A percentile compares a stretch with the other conserved stretches of the same genome.
phyloP scores from a whole-genome alignment of 352 stramenopile species.

The Phytophthora colocasiae region DNA sequence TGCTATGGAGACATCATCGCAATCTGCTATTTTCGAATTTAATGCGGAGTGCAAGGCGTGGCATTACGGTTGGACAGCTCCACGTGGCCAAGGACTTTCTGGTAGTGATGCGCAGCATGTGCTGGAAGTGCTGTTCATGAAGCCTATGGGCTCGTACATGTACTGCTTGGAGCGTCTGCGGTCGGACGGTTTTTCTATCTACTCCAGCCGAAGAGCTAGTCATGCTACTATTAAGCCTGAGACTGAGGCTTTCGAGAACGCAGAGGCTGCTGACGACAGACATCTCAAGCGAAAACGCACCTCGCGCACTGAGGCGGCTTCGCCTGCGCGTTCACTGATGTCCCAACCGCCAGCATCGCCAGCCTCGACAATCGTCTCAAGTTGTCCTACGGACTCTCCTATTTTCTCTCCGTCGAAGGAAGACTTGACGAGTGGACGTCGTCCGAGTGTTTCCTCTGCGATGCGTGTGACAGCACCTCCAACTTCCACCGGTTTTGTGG shows the following conservation, averaged over 20 bases:
- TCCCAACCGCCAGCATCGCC: slow-evolving; percentile 41
- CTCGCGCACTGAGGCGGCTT: slow-evolving; percentile 18
- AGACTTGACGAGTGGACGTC: slow-evolving; percentile 27
- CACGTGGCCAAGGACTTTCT: slow-evolving; percentile 75
- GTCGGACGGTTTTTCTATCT: slow-evolving; percentile 82
- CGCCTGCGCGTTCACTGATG: slow-evolving; percentile 35
- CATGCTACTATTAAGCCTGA: slow-evolving; percentile 66
- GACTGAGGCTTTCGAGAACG: slow-evolving; percentile 61
- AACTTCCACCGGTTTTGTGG: slow-evolving; percentile 42
- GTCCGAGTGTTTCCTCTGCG: slow-evolving; percentile 16
- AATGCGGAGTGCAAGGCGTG: slow-evolving; percentile 90
- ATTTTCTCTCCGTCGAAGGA: slow-evolving; percentile 53
- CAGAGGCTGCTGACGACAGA: slow-evolving; percentile 46
- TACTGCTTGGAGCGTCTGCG: slow-evolving; percentile 82
- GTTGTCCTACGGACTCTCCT: slow-evolving; percentile 43
- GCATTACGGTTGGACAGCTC: slow-evolving; percentile 90
- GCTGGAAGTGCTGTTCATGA: slow-evolving; percentile 85
- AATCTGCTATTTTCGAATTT: slow-evolving; percentile 90
- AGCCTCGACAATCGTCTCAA: slow-evolving; percentile 39
- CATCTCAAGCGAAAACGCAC: slow-evolving; percentile 68
- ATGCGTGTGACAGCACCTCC: slow-evolving; percentile 16
- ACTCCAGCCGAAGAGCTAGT: slow-evolving; percentile 77
- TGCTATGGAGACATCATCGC: slow-evolving; percentile 78
- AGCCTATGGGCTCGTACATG: slow-evolving; percentile 84
- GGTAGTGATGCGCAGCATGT: slow-evolving; percentile 82